Conservation (phyloP, 257 asterid genomes). For the Ehretia macrophylla region DNA sequence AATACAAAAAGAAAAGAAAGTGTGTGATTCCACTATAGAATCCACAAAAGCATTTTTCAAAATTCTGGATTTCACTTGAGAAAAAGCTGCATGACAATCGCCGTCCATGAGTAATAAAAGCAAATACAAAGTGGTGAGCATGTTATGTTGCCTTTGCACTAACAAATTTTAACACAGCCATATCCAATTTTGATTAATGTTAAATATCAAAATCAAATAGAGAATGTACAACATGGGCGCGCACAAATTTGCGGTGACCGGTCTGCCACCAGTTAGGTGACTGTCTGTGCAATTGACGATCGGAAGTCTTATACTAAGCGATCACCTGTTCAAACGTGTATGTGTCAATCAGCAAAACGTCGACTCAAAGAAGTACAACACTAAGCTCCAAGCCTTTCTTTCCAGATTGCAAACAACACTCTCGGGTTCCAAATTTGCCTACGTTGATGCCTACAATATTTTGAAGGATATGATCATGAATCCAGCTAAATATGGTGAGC, state of each 20-base stretch:
- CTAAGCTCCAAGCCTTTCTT: slow-evolving; percentile 17
- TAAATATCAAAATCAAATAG: slow-evolving; percentile 7
- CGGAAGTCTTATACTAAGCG: slow-evolving; percentile 6
- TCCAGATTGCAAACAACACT: slow-evolving; percentile 11
- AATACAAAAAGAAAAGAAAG: too few relatives aligned
- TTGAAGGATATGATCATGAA: slow-evolving; percentile 27
- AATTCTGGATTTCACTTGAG: too few relatives aligned
- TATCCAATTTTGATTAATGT: too few relatives aligned
- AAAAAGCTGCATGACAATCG: too few relatives aligned
- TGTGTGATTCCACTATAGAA: not conserved
- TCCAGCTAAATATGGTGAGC: slow-evolving; percentile 27
- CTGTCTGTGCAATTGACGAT: slow-evolving; percentile 30
- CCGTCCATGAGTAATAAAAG: too few relatives aligned
- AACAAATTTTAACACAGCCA: too few relatives aligned
- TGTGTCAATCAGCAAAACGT: slow-evolving; percentile 26
- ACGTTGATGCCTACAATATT: slow-evolving; percentile 29
- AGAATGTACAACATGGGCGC: slow-evolving; percentile 34
- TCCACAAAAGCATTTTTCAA: too few relatives aligned
- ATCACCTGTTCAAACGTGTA: slow-evolving; percentile 12
- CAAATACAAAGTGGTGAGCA: too few relatives aligned
- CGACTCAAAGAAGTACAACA: slow-evolving; percentile 30
- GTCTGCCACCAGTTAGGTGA: slow-evolving; percentile 48
- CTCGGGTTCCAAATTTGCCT: slow-evolving; percentile 20
- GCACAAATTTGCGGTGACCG: slow-evolving; percentile 27
- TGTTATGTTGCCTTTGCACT: too few relatives aligned